Conservation (phyloP, 2,329 filamentous ascomycete species). For the Bipolaris cookei region DNA sequence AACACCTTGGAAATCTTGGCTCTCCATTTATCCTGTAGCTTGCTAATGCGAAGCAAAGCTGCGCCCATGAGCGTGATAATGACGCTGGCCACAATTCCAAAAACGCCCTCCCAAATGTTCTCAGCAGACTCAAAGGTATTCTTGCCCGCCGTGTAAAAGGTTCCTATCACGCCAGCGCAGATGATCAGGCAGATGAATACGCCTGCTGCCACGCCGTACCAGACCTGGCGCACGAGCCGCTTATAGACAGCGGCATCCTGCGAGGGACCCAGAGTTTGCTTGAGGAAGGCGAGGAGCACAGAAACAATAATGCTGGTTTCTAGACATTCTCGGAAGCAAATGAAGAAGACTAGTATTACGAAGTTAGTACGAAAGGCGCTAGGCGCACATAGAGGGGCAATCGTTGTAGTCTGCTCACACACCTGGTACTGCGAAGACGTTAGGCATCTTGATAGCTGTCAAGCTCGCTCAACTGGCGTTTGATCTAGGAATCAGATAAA, state of each 20-base stretch:
- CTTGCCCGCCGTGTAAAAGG: constrained; percentile 71
- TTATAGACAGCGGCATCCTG: constrained; percentile 70
- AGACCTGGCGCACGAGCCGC: constrained; percentile 70
- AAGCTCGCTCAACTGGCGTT: constrained; percentile 1
- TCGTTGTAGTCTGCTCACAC: constrained; percentile 14
- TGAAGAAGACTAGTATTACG: constrained; percentile 72
- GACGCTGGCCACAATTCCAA: constrained; percentile 74
- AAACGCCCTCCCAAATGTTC: constrained; percentile 81
- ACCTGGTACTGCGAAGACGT: constrained; percentile 76
- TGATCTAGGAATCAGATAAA: constrained; percentile 14
- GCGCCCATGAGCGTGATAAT: constrained; percentile 85
- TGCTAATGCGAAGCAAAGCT: constrained; percentile 79
- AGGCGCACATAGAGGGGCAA: neutral
- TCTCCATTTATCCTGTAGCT: constrained; percentile 88
- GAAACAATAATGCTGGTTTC: constrained; percentile 87
- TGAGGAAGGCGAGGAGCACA: constrained; percentile 83
- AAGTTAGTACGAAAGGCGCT: neutral
- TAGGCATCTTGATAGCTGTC: constrained; percentile 56
- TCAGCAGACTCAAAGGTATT: constrained; percentile 73
- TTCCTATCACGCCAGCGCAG: constrained; percentile 70
- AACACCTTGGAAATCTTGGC: constrained; percentile 77
- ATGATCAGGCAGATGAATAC: constrained; percentile 69
- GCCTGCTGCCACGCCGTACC: constrained; percentile 69
- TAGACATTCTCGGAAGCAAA: constrained; percentile 84
- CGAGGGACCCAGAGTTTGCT: constrained; percentile 75